Base-by-base conservation (phyloP, 108 stramenopile genomes). In the Nitzschia sp. region DNA sequence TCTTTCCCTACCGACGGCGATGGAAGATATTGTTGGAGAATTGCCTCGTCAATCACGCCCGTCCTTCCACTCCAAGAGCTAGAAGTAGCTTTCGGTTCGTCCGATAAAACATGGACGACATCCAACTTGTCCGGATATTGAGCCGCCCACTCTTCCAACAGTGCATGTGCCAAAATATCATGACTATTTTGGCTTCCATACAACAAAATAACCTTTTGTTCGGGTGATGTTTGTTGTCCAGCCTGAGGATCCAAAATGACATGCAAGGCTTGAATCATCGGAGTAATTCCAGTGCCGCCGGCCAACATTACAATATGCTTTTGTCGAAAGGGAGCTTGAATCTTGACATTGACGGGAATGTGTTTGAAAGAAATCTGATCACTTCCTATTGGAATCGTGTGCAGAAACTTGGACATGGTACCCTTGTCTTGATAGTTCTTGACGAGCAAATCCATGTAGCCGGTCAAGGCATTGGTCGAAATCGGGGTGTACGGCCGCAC, bases 241-340 rank as follows among this genome's bases (percentile, higher is more conserved):
- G 11, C 49, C 49, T 51, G 17, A 19, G 11, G 4, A 23, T 23
- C 21, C 23, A 98, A 70, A 61, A 97, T 83, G 56, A 95, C 97
- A 77, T 97, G 95, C 42, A 98, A 75, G 6, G 95, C 96, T 83
- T 99, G 98, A 18, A 96, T 82, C 89, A 96, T 96, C 55, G 98
- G 98, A 26, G 97, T 98, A 57, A 99, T 88, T 13, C 98, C 98
- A 17, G 96, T 97, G n/a, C 98, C 98, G 42, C 98, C 98, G 9
- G 92, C 97, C 69, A 99, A 71, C 95, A 99, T 97, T 24, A 90
- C 82, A 70, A 99, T 84, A 33, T 88, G 72, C 60, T 92, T 93
- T 46, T 89, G 82, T 46, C 62, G 55, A 67, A 87, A 85, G 18
- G 86, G 86, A 46, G 90, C 91, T 32, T 92, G 84, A 66, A 96